These are phyloP conservation scores for Waitea zeae DNA, from an alignment of 1,284 basidiomycete genomes.

Conservation along the genomic window DNA sequence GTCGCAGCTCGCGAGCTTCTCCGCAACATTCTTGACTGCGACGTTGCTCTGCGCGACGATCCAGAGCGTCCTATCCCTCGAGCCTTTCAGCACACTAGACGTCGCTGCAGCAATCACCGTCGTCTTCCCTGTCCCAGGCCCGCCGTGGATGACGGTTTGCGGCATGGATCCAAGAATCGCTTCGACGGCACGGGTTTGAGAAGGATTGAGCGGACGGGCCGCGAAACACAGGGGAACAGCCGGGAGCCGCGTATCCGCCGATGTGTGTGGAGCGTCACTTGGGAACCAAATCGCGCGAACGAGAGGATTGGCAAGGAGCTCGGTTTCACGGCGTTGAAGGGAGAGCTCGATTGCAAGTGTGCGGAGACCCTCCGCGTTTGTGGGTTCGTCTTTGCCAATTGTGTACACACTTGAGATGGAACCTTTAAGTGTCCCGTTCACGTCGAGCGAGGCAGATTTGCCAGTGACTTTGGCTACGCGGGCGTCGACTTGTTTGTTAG, in stretches of 20 bases:
- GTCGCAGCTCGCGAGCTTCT: constrained; percentile 17
- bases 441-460: constrained; percentile 6
- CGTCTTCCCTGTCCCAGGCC: constrained; percentile 14
- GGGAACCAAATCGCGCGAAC: too few relatives aligned
- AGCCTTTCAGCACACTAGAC: constrained; percentile 6
- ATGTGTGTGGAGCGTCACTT: too few relatives aligned
- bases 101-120: constrained; percentile 13
- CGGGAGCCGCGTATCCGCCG: too few relatives aligned
- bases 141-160: background rate
- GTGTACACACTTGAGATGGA: too few relatives aligned
- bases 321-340: too few relatives aligned
- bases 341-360: background rate
- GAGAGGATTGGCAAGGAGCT: too few relatives aligned
- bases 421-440: constrained; percentile 8
- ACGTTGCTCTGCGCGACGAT: constrained; percentile 21
- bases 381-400: constrained; percentile 9
- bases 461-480: too few relatives aligned
- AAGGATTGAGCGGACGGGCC: background rate
- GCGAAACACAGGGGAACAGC: too few relatives aligned
- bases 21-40: constrained; percentile 28
- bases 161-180: background rate
- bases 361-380: constrained; percentile 6
- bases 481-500: background rate
- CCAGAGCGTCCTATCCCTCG: constrained; percentile 9
- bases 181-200: background rate